phyloP scores from a whole-genome alignment of 2,329 filamentous ascomycete genomes.

The Neonectria punicea region DNA sequence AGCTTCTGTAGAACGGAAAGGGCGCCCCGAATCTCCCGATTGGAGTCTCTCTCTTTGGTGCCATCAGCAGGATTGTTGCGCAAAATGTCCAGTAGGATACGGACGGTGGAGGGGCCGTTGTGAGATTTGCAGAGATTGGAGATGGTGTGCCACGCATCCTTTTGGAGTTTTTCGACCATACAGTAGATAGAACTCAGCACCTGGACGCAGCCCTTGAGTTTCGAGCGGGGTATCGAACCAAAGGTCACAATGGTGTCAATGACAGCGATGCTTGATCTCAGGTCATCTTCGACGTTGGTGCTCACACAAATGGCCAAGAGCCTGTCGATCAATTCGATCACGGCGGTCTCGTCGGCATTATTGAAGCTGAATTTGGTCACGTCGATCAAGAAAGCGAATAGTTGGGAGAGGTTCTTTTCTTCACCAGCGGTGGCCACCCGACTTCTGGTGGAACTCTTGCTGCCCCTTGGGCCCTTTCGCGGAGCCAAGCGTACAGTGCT shows the following conservation, averaged over 20 bases:
- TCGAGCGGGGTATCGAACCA: conserved; percentile 71
- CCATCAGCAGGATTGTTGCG: conserved; percentile 58
- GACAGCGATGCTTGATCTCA: conserved; percentile 73
- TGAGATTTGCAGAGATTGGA: conserved; percentile 78
- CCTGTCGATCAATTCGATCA: conserved; percentile 69
- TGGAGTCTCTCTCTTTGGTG: conserved; percentile 61
- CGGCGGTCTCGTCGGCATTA: conserved; percentile 70
- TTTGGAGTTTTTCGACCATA: conserved; percentile 68
- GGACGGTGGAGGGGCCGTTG: conserved; percentile 75
- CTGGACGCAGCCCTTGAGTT: conserved; percentile 73
- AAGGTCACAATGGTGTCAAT: conserved; percentile 79
- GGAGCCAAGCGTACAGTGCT: conserved; percentile 62
- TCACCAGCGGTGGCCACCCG: conserved; percentile 57
- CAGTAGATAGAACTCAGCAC: conserved; percentile 79
- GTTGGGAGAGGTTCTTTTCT: conserved; percentile 69
- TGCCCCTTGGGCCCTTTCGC: conserved; percentile 54
- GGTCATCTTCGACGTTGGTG: conserved; percentile 72
- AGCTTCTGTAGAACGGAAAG: conserved; percentile 72
- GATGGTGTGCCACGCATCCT: conserved; percentile 76
- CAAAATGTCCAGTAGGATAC: conserved; percentile 71
- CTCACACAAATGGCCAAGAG: conserved; percentile 74
- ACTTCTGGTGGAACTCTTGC: conserved; percentile 50
- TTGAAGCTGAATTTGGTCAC: conserved; percentile 82
- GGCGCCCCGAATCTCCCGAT: conserved; percentile 69
- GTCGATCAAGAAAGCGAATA: conserved; percentile 74